phyloP scores from a whole-genome alignment of 495 filamentous ascomycete genomes.

The Tuber brumale region DNA sequence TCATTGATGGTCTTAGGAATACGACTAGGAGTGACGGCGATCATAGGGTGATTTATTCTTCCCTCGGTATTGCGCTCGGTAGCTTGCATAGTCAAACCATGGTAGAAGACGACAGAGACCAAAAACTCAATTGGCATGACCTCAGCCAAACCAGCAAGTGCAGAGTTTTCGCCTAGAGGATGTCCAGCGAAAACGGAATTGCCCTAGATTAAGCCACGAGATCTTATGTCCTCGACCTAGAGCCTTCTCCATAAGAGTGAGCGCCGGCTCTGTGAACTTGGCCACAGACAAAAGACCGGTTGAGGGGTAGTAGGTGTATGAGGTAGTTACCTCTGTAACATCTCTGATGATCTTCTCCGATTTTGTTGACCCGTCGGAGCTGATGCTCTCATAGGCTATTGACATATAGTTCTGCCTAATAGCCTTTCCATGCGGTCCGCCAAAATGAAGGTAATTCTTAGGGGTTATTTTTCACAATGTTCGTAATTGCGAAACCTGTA shows the following conservation, averaged over 20 bases:
- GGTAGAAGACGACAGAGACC: conserved; percentile 98
- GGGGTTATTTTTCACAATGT: conserved; percentile 98
- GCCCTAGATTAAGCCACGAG: conserved; percentile 89
- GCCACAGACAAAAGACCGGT: conserved; percentile 93
- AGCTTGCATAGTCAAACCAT: conserved; percentile 98
- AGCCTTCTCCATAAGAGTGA: conserved; percentile 98
- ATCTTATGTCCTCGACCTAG: conserved; percentile 88
- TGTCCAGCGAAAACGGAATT: conserved; percentile 97
- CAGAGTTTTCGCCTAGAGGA: conserved; percentile 96
- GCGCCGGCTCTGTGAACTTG: conserved; percentile 94
- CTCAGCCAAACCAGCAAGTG: conserved; percentile 89
- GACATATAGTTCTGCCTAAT: conserved; percentile 54
- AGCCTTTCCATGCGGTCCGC: conserved; percentile 50
- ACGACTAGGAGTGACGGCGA: conserved; percentile 93
- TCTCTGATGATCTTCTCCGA: conserved; percentile 96
- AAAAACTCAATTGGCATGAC: conserved; percentile 99
- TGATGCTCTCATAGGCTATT: conserved; percentile 97
- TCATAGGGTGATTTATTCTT: conserved; percentile 97
- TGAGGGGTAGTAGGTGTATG: conserved; percentile 93
- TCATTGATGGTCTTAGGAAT: conserved; percentile 98
- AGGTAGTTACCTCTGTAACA: conserved; percentile 82
- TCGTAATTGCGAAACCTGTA: conserved; percentile 82
- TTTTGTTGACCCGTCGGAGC: conserved; percentile 81
- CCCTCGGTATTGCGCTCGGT: conserved; percentile 91
- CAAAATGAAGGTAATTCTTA: conserved; percentile 96